Evolutionary conservation across 1,284 basidiomycete genomes (phyloP).

Genomic region (Trametes pubescens): DNA sequence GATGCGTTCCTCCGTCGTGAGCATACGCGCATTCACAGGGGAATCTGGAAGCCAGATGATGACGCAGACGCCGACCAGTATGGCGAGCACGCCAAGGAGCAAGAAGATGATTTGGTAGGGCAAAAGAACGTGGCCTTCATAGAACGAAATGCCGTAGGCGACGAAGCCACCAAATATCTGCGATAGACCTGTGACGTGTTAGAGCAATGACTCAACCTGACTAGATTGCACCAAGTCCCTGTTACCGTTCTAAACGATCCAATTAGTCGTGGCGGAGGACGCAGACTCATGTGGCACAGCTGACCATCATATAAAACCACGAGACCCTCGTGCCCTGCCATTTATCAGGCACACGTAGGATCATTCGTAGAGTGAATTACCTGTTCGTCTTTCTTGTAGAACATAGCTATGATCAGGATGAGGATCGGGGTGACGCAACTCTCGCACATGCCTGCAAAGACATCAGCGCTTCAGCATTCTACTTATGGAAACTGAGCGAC

Average conservation of each 20-base stretch:
- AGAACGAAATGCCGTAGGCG: slow-evolving; percentile 71
- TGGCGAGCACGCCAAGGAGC: slow-evolving; percentile 66
- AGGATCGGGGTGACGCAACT: slow-evolving; percentile 69
- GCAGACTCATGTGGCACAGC: slow-evolving; percentile 13
- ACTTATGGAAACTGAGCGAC: too few relatives aligned
- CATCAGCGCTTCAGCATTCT: not conserved
- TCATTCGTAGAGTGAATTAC: slow-evolving; percentile 36
- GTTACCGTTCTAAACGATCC: slow-evolving; percentile 34
- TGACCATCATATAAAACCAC: slow-evolving; percentile 75
- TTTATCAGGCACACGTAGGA: not conserved
- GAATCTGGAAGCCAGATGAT: slow-evolving; percentile 73
- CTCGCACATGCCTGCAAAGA: slow-evolving; percentile 70
- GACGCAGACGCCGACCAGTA: slow-evolving; percentile 63
- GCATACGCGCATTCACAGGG: slow-evolving; percentile 64
- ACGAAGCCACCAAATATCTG: slow-evolving; percentile 72
- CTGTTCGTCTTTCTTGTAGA: slow-evolving; percentile 77
- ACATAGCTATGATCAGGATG: slow-evolving; percentile 71
- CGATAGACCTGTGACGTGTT: slow-evolving; percentile 54
- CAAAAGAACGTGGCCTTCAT: slow-evolving; percentile 53
- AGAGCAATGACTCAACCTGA: not conserved
- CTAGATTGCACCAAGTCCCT: not conserved
- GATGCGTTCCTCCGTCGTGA: slow-evolving; percentile 67
- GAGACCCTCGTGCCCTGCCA: slow-evolving; percentile 62
- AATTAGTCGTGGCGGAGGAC: not conserved
- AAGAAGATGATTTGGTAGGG: slow-evolving; percentile 72